Conservation (phyloP, 192 early-diverging fungal species). For the Podila clonocystis region DNA sequence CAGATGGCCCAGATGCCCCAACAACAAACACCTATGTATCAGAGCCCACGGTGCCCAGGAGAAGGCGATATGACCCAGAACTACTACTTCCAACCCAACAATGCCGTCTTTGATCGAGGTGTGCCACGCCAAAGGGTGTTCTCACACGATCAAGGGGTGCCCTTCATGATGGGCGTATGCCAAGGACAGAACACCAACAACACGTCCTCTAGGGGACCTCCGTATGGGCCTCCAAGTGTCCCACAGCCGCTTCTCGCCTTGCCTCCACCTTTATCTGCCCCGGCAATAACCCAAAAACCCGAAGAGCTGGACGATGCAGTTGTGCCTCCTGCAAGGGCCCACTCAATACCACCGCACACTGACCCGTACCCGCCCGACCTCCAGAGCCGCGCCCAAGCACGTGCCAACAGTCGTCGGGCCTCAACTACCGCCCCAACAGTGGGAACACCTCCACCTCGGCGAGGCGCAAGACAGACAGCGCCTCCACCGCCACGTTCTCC, state of each 20-base stretch:
- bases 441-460: too few species aligned
- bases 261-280: too few species aligned
- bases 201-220: background rate
- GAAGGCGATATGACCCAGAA: background rate
- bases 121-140: background rate
- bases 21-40: too few species aligned
- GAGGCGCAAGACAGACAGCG: too few species aligned
- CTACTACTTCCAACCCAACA: background rate
- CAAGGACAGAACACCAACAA: background rate
- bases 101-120: background rate
- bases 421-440: background rate
- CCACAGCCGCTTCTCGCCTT: too few species aligned
- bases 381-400: background rate
- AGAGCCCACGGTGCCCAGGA: too few species aligned
- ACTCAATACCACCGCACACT: background rate
- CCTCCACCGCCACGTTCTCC: too few species aligned
- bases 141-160: background rate
- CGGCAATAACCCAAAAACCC: too few species aligned
- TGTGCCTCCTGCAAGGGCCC: background rate
- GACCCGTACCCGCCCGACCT: background rate
- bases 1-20: background rate
- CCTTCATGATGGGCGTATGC: background rate
- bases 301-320: background rate
- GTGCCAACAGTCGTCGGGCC: background rate
- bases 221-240: too few species aligned